A percentile compares a stretch with the other conserved stretches of the same genome.
These are phyloP conservation scores for Choanephora cucurbitarum DNA, from an alignment of 371 early-diverging fungal species.

Conservation along the genomic window DNA sequence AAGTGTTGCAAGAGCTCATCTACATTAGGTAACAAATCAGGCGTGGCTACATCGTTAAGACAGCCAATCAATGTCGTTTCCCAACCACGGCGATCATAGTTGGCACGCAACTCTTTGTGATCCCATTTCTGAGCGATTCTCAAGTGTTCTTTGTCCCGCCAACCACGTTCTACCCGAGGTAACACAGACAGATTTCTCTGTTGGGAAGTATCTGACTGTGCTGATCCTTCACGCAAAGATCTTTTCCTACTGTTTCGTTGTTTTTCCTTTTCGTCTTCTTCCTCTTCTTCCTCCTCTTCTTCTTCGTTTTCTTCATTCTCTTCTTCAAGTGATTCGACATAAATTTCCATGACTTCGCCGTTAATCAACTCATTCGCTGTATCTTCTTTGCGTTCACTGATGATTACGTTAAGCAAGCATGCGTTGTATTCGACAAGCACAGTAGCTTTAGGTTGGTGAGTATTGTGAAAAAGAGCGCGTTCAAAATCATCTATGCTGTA, in stretches of 20 bases:
- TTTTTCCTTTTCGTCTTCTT: conserved; percentile 1
- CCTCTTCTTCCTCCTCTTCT: conserved; percentile 10
- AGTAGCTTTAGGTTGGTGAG: conserved; percentile 31
- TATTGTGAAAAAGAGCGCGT: conserved; percentile 28
- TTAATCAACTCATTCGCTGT: conserved; percentile 37
- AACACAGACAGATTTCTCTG: conserved; percentile 11
- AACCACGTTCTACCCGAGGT: conserved; percentile 34
- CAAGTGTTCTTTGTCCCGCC: conserved; percentile 42
- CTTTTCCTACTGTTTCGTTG: no score
- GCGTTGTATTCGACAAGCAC: conserved; percentile 38
- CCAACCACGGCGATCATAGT: conserved; percentile 47
- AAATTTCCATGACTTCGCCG: conserved; percentile 35
- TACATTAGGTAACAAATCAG: conserved; percentile 40
- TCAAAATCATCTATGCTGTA: conserved; percentile 53
- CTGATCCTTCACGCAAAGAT: conserved; percentile 4
- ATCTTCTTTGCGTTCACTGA: conserved; percentile 46
- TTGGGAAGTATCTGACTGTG: conserved; percentile 1
- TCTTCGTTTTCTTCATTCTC: conserved; percentile 1
- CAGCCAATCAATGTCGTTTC: conserved; percentile 48
- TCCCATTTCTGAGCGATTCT: conserved; percentile 44
- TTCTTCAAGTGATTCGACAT: conserved; percentile 29
- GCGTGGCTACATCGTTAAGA: conserved; percentile 49
- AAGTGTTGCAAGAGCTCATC: conserved; percentile 42
- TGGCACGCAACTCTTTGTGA: conserved; percentile 32
- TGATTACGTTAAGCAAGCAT: conserved; percentile 45